Evolutionary conservation across 208 protist species (phyloP), one percentile per base, ranked within the genome.

Genomic region (Phytomonas sp.): DNA sequence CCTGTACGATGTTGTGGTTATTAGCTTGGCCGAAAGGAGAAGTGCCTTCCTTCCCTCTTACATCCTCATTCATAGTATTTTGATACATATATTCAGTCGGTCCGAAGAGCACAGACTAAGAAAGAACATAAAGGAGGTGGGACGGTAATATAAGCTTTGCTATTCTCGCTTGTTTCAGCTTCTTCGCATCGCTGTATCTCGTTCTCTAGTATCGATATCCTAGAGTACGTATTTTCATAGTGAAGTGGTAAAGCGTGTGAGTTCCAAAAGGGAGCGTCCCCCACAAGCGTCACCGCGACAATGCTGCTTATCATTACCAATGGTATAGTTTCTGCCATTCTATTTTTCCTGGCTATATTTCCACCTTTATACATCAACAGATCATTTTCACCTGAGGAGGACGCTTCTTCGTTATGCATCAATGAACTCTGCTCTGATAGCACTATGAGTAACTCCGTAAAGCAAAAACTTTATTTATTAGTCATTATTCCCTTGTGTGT

Each of bases 391-490:
- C 65, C 87, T 61, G 78, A 82, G 0, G 61, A 76, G 20, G 26
- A 72, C n/a, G 30, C 86, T 64, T 67, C 46, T 23, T 77, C 80
- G 29, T 76, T 82, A 13, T 70, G 73, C 4, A 77, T 84, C 0
- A 83, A 79, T 5, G 66, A 80, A 60, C 69, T 87, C 9, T 72
- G 86, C 26, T 71, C 71, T 0, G 76, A 77, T 46, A 70, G 75
- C 23, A 62, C 33, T 13, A 64, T 86, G 20, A 75, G 75, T 8
- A 71, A 74, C 36, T 75, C 46, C 15, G 89, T 91, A 76, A 77
- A 80, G 73, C 85, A 95, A 76, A 82, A 81, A 69, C 67, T 95
- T 59, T 93, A 92, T 69, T 70, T 93, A 8, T 78, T 95, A 26
- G 87, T 92, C 61, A 67, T 88, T 36, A 81, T 95, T 43, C 90